Conservation (phyloP, 2,329 filamentous ascomycete species). For the Beauveria brongniartii region DNA sequence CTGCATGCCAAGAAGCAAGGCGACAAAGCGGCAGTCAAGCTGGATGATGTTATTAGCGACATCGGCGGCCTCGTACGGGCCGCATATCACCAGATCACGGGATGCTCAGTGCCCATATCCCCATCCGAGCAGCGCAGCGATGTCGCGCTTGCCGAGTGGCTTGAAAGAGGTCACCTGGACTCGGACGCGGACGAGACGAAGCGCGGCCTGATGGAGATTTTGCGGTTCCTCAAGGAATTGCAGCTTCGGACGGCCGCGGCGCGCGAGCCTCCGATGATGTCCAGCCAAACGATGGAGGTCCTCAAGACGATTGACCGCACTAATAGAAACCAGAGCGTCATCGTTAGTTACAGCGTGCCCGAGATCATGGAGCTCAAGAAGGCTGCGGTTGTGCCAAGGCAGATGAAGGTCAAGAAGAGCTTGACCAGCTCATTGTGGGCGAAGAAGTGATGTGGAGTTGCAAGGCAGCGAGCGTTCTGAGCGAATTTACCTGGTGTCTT, state of each 20-base stretch:
- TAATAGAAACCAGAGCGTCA: not conserved
- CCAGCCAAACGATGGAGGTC: not conserved
- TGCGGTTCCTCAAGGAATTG: constrained; percentile 18
- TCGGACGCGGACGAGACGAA: constrained; percentile 18
- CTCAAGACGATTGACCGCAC: not conserved
- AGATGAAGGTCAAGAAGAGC: not conserved
- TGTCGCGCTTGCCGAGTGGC: constrained; percentile 20
- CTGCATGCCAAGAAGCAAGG: not conserved
- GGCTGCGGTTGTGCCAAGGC: not conserved
- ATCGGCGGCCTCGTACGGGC: not conserved
- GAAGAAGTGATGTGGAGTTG: not conserved
- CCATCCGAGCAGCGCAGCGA: constrained; percentile 12
- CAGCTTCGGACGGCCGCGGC: constrained; percentile 15
- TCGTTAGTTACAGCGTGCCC: not conserved
- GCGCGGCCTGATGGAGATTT: constrained; percentile 14
- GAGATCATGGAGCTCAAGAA: not conserved
- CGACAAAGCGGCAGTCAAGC: not conserved
- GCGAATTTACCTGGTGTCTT: not conserved
- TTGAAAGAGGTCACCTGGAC: constrained; percentile 18
- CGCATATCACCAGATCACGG: not conserved
- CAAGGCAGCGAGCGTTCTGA: not conserved
- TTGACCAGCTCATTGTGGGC: constrained; percentile 1
- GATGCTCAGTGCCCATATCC: not conserved
- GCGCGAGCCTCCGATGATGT: not conserved
- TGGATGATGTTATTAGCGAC: not conserved